phyloP scores from a whole-genome alignment of 2,329 filamentous ascomycete genomes.

The Cadophora malorum region DNA sequence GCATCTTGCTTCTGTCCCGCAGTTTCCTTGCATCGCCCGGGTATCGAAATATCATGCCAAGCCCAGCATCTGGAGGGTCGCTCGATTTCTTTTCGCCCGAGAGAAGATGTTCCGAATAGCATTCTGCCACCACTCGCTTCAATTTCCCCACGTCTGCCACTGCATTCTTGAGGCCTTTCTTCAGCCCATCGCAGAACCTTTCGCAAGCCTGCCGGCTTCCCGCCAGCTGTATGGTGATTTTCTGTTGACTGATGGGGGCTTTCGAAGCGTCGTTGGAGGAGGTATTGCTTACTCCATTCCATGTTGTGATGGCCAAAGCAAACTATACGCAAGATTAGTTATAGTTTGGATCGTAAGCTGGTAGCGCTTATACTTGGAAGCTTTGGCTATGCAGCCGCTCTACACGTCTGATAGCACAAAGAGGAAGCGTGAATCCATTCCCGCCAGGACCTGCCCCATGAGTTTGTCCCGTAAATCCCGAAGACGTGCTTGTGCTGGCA shows the following conservation, averaged over 20 bases:
- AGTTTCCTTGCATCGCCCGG: slow-evolving; percentile 94
- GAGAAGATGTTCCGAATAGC: slow-evolving; percentile 88
- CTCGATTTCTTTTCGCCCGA: slow-evolving; percentile 66
- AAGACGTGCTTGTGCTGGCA: slow-evolving; percentile 80
- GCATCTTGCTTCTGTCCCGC: slow-evolving; percentile 94
- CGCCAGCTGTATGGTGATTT: slow-evolving; percentile 89
- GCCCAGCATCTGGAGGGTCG: slow-evolving; percentile 84
- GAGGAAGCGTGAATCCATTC: slow-evolving; percentile 93
- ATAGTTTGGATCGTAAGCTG: slow-evolving; percentile 7
- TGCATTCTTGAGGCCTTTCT: slow-evolving; percentile 83
- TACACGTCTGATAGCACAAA: slow-evolving; percentile 89
- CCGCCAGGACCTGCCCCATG: slow-evolving; percentile 91
- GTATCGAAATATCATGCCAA: slow-evolving; percentile 93
- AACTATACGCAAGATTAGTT: slow-evolving; percentile 60
- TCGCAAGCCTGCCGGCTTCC: slow-evolving; percentile 90
- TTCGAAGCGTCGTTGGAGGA: slow-evolving; percentile 56
- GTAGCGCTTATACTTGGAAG: slow-evolving; percentile 63
- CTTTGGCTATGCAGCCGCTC: slow-evolving; percentile 92
- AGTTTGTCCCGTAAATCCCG: slow-evolving; percentile 88
- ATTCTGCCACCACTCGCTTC: slow-evolving; percentile 79
- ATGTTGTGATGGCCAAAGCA: slow-evolving; percentile 91
- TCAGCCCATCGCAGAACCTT: slow-evolving; percentile 93
- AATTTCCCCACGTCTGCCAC: slow-evolving; percentile 89
- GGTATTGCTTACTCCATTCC: slow-evolving; percentile 74
- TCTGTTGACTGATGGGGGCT: slow-evolving; percentile 66